A percentile compares a stretch with the other conserved stretches of the same genome.
phyloP scores from a whole-genome alignment of 2,329 filamentous ascomycete species.

The Aureobasidium sp. region DNA sequence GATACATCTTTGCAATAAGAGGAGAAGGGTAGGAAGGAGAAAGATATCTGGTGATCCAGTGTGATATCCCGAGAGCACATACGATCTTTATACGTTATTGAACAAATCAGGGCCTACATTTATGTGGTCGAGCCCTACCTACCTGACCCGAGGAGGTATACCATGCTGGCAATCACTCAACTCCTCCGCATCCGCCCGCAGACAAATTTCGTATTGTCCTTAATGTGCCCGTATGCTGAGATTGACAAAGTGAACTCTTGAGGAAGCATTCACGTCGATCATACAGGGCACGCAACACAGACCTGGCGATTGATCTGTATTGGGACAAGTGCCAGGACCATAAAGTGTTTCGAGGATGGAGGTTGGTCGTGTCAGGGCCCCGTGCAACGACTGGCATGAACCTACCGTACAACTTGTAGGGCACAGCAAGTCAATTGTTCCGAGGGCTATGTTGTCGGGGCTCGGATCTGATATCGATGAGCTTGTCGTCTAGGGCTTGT shows the following conservation, averaged over 20 bases:
- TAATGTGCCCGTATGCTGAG: not conserved
- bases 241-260: not conserved
- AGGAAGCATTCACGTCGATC: not conserved
- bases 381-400: not conserved
- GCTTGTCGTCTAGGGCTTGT: not conserved
- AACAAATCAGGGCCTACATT: not conserved
- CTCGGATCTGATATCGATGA: not conserved
- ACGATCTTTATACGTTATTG: not conserved
- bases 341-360: not conserved
- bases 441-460: slow-evolving; percentile 5
- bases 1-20: not conserved
- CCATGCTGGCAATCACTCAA: not conserved
- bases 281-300: not conserved
- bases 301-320: not conserved
- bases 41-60: slow-evolving; percentile 8
- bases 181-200: not conserved
- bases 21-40: not conserved
- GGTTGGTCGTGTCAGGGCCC: not conserved
- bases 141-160: not conserved
- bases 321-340: not conserved
- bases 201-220: not conserved
- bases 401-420: not conserved
- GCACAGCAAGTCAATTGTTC: not conserved
- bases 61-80: not conserved
- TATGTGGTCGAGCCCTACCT: not conserved